phyloP scores from a whole-genome alignment of 352 stramenopile genomes.

The Phytophthora parvispora region DNA sequence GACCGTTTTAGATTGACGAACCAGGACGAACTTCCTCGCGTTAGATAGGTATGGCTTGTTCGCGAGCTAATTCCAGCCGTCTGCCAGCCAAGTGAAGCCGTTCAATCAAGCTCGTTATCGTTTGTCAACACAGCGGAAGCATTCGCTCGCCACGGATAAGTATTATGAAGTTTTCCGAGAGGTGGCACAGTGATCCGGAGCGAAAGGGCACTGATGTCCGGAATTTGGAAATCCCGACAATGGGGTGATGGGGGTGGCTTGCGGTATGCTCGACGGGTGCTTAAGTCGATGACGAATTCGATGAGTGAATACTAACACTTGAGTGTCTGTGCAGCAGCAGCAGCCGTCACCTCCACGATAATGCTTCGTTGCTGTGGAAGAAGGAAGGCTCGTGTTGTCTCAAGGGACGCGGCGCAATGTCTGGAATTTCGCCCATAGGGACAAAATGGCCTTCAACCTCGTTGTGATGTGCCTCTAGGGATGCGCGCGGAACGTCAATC shows the following conservation, averaged over 20 bases:
- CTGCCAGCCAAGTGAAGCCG: neutral
- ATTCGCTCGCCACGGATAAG: no score
- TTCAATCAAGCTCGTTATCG: neutral
- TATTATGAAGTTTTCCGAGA: neutral
- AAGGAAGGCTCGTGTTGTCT: neutral
- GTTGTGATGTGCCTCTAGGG: neutral
- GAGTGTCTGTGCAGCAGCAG: neutral
- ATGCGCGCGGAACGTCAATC: neutral
- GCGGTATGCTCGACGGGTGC: neutral
- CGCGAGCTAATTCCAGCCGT: neutral
- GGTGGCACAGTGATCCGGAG: neutral
- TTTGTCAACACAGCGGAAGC: slow-evolving; percentile 1
- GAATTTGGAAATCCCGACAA: neutral
- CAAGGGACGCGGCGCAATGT: neutral
- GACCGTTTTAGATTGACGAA: neutral
- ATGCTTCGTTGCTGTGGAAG: neutral
- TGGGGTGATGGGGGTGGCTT: neutral
- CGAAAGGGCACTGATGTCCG: neutral
- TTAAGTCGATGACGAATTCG: neutral
- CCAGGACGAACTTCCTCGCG: neutral
- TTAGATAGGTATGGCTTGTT: neutral
- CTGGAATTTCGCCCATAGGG: neutral
- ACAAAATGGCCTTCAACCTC: neutral
- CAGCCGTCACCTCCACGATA: neutral
- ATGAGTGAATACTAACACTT: neutral